Conservation (phyloP, 208 protist genomes). For the Trypanosoma congolense region DNA sequence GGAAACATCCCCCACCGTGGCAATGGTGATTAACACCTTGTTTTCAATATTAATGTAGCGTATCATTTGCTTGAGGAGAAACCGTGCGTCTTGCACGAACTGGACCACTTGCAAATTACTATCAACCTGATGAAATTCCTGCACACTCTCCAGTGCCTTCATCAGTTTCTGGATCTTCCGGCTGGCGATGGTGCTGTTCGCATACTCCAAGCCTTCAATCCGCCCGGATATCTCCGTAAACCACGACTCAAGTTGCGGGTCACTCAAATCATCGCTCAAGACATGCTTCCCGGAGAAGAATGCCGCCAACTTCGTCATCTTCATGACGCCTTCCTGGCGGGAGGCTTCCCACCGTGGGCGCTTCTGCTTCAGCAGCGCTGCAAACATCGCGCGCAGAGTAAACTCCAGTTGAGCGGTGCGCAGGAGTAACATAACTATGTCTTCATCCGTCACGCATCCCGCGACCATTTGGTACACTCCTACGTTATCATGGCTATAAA, state of each 20-base stretch:
- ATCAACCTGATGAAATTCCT: conserved; percentile 94
- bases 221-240: conserved; percentile 86
- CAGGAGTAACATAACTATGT: conserved; percentile 90
- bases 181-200: conserved; percentile 72
- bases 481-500: conserved; percentile 20
- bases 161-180: conserved; percentile 95
- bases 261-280: conserved; percentile 62
- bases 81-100: conserved; percentile 88
- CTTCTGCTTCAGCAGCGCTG: conserved; percentile 85
- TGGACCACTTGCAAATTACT: conserved; percentile 88
- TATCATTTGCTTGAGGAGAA: conserved; percentile 91
- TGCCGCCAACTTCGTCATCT: conserved; percentile 71
- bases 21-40: conserved; percentile 81
- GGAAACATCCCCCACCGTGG: conserved; percentile 92
- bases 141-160: conserved; percentile 94
- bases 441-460: conserved; percentile 35
- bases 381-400: conserved; percentile 85
- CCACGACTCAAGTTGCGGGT: conserved; percentile 93
- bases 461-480: conserved; percentile 30
- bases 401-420: conserved; percentile 94
- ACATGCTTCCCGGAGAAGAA: conserved; percentile 93
- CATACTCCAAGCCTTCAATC: conserved; percentile 50
- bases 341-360: conserved; percentile 81
- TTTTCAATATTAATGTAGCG: conserved; percentile 93
- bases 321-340: conserved; percentile 48